phyloP scores from a whole-genome alignment of 345 rosid genomes.

The Citrus medica region DNA sequence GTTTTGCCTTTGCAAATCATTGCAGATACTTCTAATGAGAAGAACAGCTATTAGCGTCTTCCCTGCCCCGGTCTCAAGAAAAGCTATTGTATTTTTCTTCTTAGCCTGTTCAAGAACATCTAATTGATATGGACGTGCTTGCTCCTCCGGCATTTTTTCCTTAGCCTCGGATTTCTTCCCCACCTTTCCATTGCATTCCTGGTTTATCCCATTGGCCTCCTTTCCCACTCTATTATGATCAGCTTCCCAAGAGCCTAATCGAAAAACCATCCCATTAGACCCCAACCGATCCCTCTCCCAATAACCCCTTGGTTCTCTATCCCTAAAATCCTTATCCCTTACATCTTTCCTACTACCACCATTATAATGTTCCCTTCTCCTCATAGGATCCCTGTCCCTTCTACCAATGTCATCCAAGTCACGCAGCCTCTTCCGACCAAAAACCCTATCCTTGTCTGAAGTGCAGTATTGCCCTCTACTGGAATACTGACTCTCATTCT shows the following conservation, averaged over 20 bases:
- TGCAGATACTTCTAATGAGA: slow-evolving; percentile 68
- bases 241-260: slow-evolving; percentile 81
- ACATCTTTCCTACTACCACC: slow-evolving; percentile 47
- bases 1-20: slow-evolving; percentile 55
- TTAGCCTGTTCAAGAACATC: slow-evolving; percentile 98
- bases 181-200: slow-evolving; percentile 39
- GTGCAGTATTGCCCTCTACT: slow-evolving; percentile 38
- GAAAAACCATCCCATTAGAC: slow-evolving; percentile 68
- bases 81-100: slow-evolving; percentile 87
- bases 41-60: slow-evolving; percentile 96
- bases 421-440: slow-evolving; percentile 53
- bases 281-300: slow-evolving; percentile 93
- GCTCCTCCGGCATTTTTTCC: slow-evolving; percentile 77
- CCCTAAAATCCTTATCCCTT: slow-evolving; percentile 60
- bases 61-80: slow-evolving; percentile 98
- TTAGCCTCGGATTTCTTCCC: slow-evolving; percentile 53
- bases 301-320: slow-evolving; percentile 70
- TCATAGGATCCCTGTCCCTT: slow-evolving; percentile 50
- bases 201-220: slow-evolving; percentile 33
- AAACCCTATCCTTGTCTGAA: slow-evolving; percentile 53
- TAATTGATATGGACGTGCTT: slow-evolving; percentile 87
- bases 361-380: slow-evolving; percentile 53
- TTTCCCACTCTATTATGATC: slow-evolving; percentile 50
- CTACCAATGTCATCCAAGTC: slow-evolving; percentile 59
- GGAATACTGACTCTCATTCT: slow-evolving; percentile 31